Evolutionary conservation across 257 asterid species (phyloP).

Genomic region (Petunia secreta): DNA sequence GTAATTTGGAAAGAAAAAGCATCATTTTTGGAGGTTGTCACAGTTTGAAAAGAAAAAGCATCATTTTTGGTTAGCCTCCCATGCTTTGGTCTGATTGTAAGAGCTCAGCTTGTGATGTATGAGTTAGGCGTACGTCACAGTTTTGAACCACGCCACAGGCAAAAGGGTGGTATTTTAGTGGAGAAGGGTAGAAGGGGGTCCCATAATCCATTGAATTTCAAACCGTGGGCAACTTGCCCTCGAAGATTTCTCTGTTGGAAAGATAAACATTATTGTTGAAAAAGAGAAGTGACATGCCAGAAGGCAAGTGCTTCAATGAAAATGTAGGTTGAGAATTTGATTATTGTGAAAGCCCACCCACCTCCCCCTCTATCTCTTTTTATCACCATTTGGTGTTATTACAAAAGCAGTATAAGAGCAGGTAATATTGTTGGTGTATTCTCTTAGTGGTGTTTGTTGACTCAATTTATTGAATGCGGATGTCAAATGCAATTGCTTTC

Average conservation of each 20-base stretch:
- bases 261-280: not conserved
- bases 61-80: not conserved
- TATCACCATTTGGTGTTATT: not conserved
- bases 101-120: not conserved
- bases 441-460: not conserved
- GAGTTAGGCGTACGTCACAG: no score
- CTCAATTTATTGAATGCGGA: not conserved
- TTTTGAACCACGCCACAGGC: no score
- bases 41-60: not conserved
- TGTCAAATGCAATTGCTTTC: not conserved
- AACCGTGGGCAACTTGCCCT: not conserved
- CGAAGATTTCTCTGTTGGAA: not conserved
- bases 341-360: not conserved
- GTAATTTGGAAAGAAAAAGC: not conserved
- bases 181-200: no score
- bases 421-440: not conserved
- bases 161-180: no score
- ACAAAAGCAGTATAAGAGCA: not conserved
- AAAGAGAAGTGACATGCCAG: not conserved
- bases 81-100: not conserved
- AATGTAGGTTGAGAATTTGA: constrained; percentile 6
- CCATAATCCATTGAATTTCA: no score
- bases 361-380: not conserved
- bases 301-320: not conserved
- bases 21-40: not conserved